phyloP scores from a whole-genome alignment of 768 basidiomycete genomes.

The Trametes sanguinea region DNA sequence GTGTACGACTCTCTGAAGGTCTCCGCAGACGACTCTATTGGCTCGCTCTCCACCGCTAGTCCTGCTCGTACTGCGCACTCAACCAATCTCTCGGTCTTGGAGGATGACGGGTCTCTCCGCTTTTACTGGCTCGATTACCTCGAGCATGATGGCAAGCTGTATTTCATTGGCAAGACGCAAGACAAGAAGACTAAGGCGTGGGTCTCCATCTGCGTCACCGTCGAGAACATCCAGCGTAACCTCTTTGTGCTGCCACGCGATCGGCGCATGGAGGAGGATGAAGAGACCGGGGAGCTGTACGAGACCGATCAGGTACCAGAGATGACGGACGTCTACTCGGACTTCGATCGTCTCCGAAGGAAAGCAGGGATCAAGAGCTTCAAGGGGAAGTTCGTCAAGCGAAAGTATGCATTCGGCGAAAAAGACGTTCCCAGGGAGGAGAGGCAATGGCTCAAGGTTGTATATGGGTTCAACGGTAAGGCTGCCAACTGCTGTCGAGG shows the following conservation, averaged over 20 bases:
- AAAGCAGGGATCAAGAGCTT: conserved; percentile 70
- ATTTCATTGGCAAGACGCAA: conserved; percentile 89
- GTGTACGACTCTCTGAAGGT: conserved; percentile 74
- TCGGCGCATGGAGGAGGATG: conserved; percentile 56
- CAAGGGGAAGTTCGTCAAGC: conserved; percentile 81
- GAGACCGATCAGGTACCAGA: conserved; percentile 79
- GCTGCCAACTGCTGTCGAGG: background rate
- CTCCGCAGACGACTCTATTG: conserved; percentile 59
- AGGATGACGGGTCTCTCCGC: conserved; percentile 79
- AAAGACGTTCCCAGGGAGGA: conserved; percentile 78
- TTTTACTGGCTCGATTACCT: conserved; percentile 98
- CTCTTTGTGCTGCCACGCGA: conserved; percentile 85
- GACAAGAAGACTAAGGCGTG: conserved; percentile 70
- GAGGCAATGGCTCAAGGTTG: conserved; percentile 88
- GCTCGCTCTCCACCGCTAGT: conserved; percentile 40
- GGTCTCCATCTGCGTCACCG: conserved; percentile 84
- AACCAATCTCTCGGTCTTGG: conserved; percentile 59
- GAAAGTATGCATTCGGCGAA: conserved; percentile 92
- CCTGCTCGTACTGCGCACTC: conserved; percentile 34
- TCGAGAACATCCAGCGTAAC: conserved; percentile 87
- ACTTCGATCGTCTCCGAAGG: conserved; percentile 79
- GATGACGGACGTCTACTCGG: conserved; percentile 70
- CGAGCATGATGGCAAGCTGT: conserved; percentile 80
- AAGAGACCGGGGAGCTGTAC: conserved; percentile 57
- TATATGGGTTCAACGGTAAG: conserved; percentile 87